Evolutionary conservation across 2,329 filamentous ascomycete species (phyloP), one percentile per base, ranked within the genome.

Genomic region (Mollisiaceae sp.): DNA sequence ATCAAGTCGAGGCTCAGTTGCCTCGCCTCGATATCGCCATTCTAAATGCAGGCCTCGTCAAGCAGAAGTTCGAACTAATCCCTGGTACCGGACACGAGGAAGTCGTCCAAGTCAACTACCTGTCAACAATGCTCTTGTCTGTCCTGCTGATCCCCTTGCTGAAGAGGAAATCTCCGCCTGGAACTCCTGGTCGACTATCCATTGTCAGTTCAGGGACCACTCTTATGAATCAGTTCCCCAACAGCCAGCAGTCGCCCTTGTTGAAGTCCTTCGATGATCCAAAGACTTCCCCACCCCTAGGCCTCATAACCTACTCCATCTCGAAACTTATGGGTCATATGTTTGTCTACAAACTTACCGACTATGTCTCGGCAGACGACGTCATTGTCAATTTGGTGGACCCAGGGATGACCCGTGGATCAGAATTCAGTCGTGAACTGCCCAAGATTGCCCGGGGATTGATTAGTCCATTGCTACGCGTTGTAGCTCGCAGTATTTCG

Each of bases 11-110:
- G 11, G 74, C 54, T 14, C 50, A 72, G 0, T 74, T 83, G 1
- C 38, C 71, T 0, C 75, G 77, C 15, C 68, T 84, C 12, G 80
- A 85, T 67, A 77, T 82, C 18, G 78, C 73, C 9, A 75, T 85
- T 36, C 74, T 82, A 4, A n/a, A n/a, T n/a, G n/a, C n/a, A n/a
- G n/a, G n/a, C n/a, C 39, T 81, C 8, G 61, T 60, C 5, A 64
- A 35, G 4, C 18, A 35, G 4, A 8, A 63, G 32, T 69, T 67
- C n/a, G 39, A 60, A 52, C 62, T 20, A 18, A 59, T 70, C 24
- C 60, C 73, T 24, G 64, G 64, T 9, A 80, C 76, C 0, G 75
- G 80, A 3, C 78, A 81, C 62, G 79, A 82, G 65, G 72, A 75
- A 18, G 75, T 72, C 15, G 65, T 82, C 22, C 81, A 82, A 64